Conservation (phyloP, 1,284 basidiomycete species). For the Testicularia cyperi region DNA sequence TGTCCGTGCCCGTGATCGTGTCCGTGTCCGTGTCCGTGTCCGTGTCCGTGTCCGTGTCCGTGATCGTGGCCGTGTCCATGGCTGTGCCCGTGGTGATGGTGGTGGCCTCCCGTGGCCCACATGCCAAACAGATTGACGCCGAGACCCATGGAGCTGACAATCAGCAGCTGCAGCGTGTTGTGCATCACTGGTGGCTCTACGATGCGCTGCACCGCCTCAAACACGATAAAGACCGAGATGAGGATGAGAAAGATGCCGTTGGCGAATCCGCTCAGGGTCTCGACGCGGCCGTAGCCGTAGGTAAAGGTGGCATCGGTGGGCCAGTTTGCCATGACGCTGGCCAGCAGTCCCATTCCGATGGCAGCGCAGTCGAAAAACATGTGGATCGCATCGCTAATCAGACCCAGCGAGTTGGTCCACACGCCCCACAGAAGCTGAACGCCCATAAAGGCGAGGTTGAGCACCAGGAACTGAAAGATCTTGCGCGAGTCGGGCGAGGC, state of each 20-base stretch:
- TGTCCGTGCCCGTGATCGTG: slow-evolving; percentile 58
- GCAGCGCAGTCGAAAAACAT: slow-evolving; percentile 99
- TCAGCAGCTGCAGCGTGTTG: slow-evolving; percentile 85
- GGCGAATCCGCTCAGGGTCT: slow-evolving; percentile 95
- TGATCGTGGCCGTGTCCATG: slow-evolving; percentile 71
- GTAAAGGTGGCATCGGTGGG: slow-evolving; percentile 90
- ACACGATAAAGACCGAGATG: slow-evolving; percentile 96
- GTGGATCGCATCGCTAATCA: slow-evolving; percentile 98
- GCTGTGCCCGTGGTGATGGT: slow-evolving; percentile 62
- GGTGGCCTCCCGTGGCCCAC: slow-evolving; percentile 83
- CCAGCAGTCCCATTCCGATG: slow-evolving; percentile 90
- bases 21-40: slow-evolving; percentile 54
- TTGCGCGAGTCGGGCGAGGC: slow-evolving; percentile 86
- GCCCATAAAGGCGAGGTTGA: slow-evolving; percentile 95
- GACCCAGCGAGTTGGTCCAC: slow-evolving; percentile 93
- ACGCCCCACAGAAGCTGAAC: slow-evolving; percentile 69
- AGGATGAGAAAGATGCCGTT: slow-evolving; percentile 96
- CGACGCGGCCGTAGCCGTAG: slow-evolving; percentile 97
- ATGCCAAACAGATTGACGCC: slow-evolving; percentile 96
- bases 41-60: slow-evolving; percentile 64
- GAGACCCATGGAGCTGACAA: slow-evolving; percentile 85
- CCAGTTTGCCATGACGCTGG: slow-evolving; percentile 97
- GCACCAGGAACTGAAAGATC: slow-evolving; percentile 93
- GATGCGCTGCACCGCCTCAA: slow-evolving; percentile 94
- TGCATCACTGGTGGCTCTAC: slow-evolving; percentile 93